phyloP scores from a whole-genome alignment of 1,284 basidiomycete genomes.

The Leucocoprinus gongylophorus region DNA sequence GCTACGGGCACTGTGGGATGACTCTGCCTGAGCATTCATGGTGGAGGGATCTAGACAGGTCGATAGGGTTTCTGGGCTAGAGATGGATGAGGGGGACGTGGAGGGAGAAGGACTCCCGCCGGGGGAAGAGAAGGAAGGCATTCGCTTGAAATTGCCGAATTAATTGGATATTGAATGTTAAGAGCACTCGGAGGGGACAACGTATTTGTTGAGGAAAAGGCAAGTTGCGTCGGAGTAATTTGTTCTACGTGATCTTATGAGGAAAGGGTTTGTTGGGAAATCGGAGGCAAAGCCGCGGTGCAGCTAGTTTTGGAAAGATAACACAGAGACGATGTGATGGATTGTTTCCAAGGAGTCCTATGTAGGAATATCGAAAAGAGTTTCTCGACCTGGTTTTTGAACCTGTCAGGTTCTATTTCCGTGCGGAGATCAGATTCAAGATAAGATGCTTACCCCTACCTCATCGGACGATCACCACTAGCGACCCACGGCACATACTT shows the following conservation, averaged over 20 bases:
- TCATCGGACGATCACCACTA: slow-evolving; percentile 33
- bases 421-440: slow-evolving; percentile 32
- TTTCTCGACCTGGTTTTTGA: slow-evolving; percentile 23
- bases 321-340: slow-evolving; percentile 32
- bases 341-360: slow-evolving; percentile 36
- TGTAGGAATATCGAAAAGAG: slow-evolving; percentile 21
- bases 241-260: slow-evolving; percentile 29
- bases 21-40: slow-evolving; percentile 30
- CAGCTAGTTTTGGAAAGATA: slow-evolving; percentile 27
- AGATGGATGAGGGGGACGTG: slow-evolving; percentile 31
- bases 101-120: slow-evolving; percentile 41
- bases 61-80: slow-evolving; percentile 25
- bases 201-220: slow-evolving; percentile 16
- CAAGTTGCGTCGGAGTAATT: slow-evolving; percentile 32
- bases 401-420: slow-evolving; percentile 25
- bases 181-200: slow-evolving; percentile 9
- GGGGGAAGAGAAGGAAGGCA: slow-evolving; percentile 37
- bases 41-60: slow-evolving; percentile 22
- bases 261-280: slow-evolving; percentile 32
- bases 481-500: slow-evolving; percentile 30
- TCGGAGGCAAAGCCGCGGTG: slow-evolving; percentile 23
- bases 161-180: slow-evolving; percentile 11
- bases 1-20: slow-evolving; percentile 31
- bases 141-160: slow-evolving; percentile 18
- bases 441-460: slow-evolving; percentile 27